Evolutionary conservation across 148 eudicot genomes (phyloP).

Genomic region (Dianthus caryophyllus): DNA sequence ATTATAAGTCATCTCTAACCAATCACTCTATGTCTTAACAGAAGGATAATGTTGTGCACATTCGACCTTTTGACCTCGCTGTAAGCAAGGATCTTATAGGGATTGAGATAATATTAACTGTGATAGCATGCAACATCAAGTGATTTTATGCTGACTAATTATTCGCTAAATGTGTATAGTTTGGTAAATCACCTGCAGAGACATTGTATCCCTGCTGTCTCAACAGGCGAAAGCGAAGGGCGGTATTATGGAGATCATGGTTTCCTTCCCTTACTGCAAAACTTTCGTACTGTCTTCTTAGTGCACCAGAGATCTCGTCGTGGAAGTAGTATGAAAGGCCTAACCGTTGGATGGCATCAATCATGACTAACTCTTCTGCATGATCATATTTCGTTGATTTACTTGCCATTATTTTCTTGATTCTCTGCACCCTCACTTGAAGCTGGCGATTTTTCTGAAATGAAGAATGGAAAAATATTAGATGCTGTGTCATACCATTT

Average conservation of each 20-base stretch:
- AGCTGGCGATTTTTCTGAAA: constrained; percentile 15
- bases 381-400: neutral
- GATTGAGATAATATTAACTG: too few species aligned
- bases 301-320: constrained; percentile 29
- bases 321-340: constrained; percentile 36
- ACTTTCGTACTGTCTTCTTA: constrained; percentile 10
- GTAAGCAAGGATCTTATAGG: too few species aligned
- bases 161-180: neutral
- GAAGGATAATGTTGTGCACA: too few species aligned
- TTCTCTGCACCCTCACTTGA: constrained; percentile 8
- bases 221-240: constrained; percentile 44
- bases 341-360: constrained; percentile 30
- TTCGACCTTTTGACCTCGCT: too few species aligned
- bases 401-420: constrained; percentile 9
- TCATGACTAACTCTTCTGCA: constrained; percentile 24
- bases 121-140: too few species aligned
- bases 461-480: neutral
- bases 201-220: constrained; percentile 46
- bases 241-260: constrained; percentile 30
- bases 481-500: too few species aligned
- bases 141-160: neutral
- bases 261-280: neutral
- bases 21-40: too few species aligned
- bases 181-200: constrained; percentile 29
- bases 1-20: too few species aligned